These are phyloP conservation scores for Noccaea caerulescens DNA, from an alignment of 345 rosid species.

Conservation along the genomic window DNA sequence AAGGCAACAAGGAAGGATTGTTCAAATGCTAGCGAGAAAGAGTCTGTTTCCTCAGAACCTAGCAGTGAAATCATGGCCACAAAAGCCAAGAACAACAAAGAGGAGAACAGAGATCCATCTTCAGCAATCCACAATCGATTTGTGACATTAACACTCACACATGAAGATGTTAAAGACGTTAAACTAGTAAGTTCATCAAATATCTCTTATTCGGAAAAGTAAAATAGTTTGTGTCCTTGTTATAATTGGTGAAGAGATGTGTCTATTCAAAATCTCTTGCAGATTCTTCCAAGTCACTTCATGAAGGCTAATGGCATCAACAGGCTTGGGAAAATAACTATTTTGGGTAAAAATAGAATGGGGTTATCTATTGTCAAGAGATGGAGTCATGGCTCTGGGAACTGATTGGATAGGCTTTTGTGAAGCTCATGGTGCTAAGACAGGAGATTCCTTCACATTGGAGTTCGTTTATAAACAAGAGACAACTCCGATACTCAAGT, in stretches of 20 bases:
- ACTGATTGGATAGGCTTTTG: too few relatives aligned
- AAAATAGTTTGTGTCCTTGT: not conserved
- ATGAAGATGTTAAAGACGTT: not conserved
- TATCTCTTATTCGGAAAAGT: not conserved
- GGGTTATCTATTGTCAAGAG: too few relatives aligned
- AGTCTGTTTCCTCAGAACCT: not conserved
- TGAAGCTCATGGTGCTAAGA: too few relatives aligned
- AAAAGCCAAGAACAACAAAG: not conserved
- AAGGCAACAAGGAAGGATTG: too few relatives aligned
- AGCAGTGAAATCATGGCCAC: not conserved
- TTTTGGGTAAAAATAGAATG: not conserved
- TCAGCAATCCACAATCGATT: not conserved
- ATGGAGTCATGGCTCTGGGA: too few relatives aligned
- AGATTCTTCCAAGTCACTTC: constrained; percentile 16
- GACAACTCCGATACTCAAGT: too few relatives aligned
- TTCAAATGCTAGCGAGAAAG: not conserved
- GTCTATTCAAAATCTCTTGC: not conserved
- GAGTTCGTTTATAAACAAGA: too few relatives aligned
- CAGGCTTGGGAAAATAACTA: constrained; percentile 2
- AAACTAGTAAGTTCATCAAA: not conserved
- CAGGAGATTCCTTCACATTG: too few relatives aligned
- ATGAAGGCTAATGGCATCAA: constrained; percentile 12
- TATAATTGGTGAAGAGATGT: not conserved
- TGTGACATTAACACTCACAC: not conserved
- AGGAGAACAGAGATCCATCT: not conserved